phyloP scores from a whole-genome alignment of 371 early-diverging fungal species.

The Chytridium lagenaria region DNA sequence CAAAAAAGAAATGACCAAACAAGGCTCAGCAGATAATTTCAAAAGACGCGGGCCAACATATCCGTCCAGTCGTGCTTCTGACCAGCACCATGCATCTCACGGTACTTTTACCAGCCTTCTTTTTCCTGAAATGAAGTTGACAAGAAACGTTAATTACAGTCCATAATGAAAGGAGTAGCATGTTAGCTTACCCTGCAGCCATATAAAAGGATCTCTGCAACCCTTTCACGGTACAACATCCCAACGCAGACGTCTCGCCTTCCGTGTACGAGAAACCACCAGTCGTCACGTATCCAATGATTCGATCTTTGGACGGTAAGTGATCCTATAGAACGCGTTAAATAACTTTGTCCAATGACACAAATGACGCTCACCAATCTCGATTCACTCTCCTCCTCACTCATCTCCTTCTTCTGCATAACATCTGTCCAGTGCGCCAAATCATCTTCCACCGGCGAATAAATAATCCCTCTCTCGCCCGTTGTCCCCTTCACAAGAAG shows the following conservation, averaged over 20 bases:
- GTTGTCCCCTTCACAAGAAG: conserved; percentile 62
- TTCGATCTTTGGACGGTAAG: conserved; percentile 36
- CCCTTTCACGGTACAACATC: conserved; percentile 52
- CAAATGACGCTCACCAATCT: conserved; percentile 8
- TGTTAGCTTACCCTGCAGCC: neutral
- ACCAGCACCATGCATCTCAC: conserved; percentile 57
- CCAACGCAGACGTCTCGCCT: conserved; percentile 69
- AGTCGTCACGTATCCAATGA: conserved; percentile 76
- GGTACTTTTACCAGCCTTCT: conserved; percentile 7
- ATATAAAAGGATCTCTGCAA: conserved; percentile 44
- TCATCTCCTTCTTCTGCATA: conserved; percentile 9
- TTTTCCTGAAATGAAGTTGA: conserved; percentile 49
- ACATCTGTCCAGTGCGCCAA: conserved; percentile 37
- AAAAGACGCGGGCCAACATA: conserved; percentile 59
- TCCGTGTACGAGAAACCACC: conserved; percentile 71
- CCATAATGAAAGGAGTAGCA: neutral
- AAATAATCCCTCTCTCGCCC: conserved; percentile 59
- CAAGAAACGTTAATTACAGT: neutral
- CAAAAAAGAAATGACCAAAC: no score
- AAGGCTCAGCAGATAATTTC: conserved; percentile 48
- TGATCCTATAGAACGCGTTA: conserved; percentile 22
- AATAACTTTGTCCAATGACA: neutral
- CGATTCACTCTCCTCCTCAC: neutral
- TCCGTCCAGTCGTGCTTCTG: conserved; percentile 54
- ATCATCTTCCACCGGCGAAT: conserved; percentile 46